Conservation (phyloP, 352 stramenopile species). For the Hyaloperonospora brassicae region DNA sequence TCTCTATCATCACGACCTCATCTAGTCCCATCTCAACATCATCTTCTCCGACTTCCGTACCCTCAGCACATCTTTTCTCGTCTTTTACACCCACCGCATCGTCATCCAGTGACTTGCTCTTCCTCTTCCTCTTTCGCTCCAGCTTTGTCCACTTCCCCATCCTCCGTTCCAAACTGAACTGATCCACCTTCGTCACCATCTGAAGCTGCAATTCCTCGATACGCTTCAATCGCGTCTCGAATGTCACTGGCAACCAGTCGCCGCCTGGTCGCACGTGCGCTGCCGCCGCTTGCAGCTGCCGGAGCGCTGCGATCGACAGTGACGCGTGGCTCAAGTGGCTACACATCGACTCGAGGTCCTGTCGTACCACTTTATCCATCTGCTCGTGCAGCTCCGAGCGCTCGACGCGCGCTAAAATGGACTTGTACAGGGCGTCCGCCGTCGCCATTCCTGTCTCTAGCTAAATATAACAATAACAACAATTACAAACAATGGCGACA, state of each 20-base stretch:
- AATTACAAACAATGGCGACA: too few relatives aligned
- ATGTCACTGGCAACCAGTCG: constrained; percentile 10
- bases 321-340: constrained; percentile 7
- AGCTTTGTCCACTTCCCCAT: not conserved
- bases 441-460: too few relatives aligned
- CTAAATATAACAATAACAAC: too few relatives aligned
- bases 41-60: too few relatives aligned
- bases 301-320: constrained; percentile 15
- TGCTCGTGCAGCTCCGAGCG: constrained; percentile 17
- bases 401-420: constrained; percentile 28
- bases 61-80: too few relatives aligned
- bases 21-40: too few relatives aligned
- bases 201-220: constrained; percentile 10
- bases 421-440: constrained; percentile 25
- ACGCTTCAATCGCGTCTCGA: constrained; percentile 13
- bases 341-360: constrained; percentile 9
- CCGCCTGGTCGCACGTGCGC: constrained; percentile 16
- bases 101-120: not conserved
- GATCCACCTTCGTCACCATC: constrained; percentile 5
- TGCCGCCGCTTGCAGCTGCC: constrained; percentile 22
- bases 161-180: not conserved
- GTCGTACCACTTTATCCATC: constrained; percentile 12
- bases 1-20: too few relatives aligned
- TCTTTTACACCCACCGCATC: too few relatives aligned
- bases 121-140: constrained; percentile 7